These are phyloP conservation scores for Pleurotus ostreatus DNA, from an alignment of 768 basidiomycete genomes.

Conservation along the genomic window DNA sequence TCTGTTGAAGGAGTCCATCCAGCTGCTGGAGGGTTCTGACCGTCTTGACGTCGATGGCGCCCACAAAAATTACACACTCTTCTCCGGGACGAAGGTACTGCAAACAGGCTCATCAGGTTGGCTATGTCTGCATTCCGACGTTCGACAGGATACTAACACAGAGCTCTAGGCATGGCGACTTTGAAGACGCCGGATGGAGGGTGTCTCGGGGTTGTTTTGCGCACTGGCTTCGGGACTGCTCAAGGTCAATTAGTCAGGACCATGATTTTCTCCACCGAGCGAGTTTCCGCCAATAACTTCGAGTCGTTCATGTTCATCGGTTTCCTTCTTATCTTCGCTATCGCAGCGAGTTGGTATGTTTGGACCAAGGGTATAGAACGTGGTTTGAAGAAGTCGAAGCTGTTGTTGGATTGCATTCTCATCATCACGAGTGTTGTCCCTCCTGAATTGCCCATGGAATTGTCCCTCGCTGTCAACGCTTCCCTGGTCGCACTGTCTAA, in stretches of 20 bases:
- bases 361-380: conserved; percentile 97
- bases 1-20: conserved; percentile 91
- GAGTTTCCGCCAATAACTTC: conserved; percentile 92
- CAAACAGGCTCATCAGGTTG: conserved; percentile 65
- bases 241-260: conserved; percentile 97
- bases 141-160: neutral
- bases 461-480: conserved; percentile 93
- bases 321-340: conserved; percentile 94
- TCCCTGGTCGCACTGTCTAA: conserved; percentile 92
- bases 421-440: conserved; percentile 98
- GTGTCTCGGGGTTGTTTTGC: conserved; percentile 87
- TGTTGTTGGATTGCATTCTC: conserved; percentile 91
- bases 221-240: conserved; percentile 96
- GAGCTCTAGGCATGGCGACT: neutral
- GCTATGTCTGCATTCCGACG: conserved; percentile 2
- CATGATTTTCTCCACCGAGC: conserved; percentile 98
- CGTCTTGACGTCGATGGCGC: conserved; percentile 78
- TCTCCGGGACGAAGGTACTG: conserved; percentile 95
- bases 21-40: conserved; percentile 72
- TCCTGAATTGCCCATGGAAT: conserved; percentile 97
- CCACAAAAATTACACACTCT: conserved; percentile 87
- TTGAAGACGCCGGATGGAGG: conserved; percentile 85
- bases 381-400: conserved; percentile 90
- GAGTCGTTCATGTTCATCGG: conserved; percentile 98
- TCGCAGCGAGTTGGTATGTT: conserved; percentile 97